These are phyloP conservation scores for Perkinsus chesapeaki DNA, from an alignment of 169 alveolate species.

Conservation along the genomic window DNA sequence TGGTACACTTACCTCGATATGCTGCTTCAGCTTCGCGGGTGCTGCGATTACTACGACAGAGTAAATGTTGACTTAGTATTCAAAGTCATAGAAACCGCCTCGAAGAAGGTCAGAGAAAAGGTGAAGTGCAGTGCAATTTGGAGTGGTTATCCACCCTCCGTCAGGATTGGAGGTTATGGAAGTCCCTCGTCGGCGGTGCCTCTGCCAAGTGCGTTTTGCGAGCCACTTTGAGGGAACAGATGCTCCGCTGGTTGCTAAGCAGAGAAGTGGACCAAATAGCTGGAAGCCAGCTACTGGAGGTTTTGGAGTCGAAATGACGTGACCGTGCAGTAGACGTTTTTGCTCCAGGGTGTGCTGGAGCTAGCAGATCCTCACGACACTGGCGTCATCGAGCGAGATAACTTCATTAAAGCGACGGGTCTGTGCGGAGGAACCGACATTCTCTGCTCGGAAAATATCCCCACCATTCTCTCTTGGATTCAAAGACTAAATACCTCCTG, in stretches of 20 bases:
- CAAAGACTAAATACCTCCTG: not conserved
- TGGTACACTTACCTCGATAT: not conserved
- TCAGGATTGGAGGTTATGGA: not conserved
- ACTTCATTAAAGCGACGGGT: not conserved
- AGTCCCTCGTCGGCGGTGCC: not conserved
- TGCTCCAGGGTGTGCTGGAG: not conserved
- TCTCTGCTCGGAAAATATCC: not conserved
- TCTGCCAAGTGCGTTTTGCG: not conserved
- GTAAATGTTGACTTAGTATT: not conserved
- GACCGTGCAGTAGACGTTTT: not conserved
- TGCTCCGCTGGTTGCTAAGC: not conserved
- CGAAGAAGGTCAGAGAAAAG: not conserved
- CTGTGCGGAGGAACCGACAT: not conserved
- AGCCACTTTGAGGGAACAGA: not conserved
- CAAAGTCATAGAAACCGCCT: not conserved
- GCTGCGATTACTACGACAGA: not conserved
- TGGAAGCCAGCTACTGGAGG: not conserved
- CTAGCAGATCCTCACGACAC: not conserved
- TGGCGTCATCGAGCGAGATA: not conserved
- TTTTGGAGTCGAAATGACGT: too few species aligned
- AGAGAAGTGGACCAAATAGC: not conserved
- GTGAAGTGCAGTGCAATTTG: not conserved
- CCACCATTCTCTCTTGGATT: not conserved
- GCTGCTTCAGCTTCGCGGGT: not conserved
- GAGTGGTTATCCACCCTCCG: not conserved